Conservation (phyloP, 495 filamentous ascomycete species). For the Penicillium cosmopolitanum region DNA sequence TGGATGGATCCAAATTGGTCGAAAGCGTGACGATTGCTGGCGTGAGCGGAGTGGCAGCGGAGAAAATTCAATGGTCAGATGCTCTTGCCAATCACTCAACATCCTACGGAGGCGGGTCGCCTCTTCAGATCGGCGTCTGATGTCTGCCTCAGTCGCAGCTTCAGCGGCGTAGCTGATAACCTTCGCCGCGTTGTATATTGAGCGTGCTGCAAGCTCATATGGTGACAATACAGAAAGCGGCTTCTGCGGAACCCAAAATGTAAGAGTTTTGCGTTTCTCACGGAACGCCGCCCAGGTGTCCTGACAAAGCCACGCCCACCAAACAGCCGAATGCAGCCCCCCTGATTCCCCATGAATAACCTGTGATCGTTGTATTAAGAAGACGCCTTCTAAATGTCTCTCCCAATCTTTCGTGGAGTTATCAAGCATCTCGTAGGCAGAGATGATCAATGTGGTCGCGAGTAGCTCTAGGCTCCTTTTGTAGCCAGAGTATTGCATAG, state of each 20-base stretch:
- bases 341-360: constrained; percentile 32
- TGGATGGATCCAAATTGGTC: constrained; percentile 25
- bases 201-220: constrained; percentile 16
- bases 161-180: constrained; percentile 22
- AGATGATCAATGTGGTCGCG: constrained; percentile 30
- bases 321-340: constrained; percentile 32
- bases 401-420: constrained; percentile 34
- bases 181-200: constrained; percentile 23
- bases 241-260: constrained; percentile 29
- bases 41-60: constrained; percentile 18
- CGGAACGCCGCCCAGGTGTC: constrained; percentile 36
- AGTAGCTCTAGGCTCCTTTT: constrained; percentile 30
- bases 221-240: constrained; percentile 18
- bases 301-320: constrained; percentile 39
- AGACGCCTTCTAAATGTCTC: constrained; percentile 33
- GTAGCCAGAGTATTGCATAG: constrained; percentile 30
- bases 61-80: constrained; percentile 31
- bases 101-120: constrained; percentile 19
- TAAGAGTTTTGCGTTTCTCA: constrained; percentile 31
- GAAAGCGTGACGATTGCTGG: constrained; percentile 10
- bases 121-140: constrained; percentile 13
- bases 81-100: constrained; percentile 29
- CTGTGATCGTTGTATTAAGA: constrained; percentile 34
- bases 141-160: constrained; percentile 1
- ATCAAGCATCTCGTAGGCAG: constrained; percentile 36